phyloP scores from a whole-genome alignment of 805 yeast genomes.

The Lipomyces starkeyi region DNA sequence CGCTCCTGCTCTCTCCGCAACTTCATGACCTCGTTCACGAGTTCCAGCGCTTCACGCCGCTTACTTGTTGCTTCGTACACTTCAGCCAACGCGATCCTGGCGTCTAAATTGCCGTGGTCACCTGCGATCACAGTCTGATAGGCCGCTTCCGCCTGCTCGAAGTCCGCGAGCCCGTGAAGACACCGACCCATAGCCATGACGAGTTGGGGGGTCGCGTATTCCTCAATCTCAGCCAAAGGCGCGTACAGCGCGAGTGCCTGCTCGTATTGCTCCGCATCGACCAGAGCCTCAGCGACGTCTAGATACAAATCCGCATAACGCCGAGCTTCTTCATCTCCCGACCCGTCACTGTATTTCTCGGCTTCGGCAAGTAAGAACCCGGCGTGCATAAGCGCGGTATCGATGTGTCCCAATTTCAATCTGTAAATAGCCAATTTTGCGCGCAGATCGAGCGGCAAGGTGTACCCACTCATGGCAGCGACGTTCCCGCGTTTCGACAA shows the following conservation, averaged over 20 bases:
- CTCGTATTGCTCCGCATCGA: slow-evolving; percentile 68
- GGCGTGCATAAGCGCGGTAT: slow-evolving; percentile 78
- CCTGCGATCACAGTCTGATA: slow-evolving; percentile 58
- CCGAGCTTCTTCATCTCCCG: slow-evolving; percentile 59
- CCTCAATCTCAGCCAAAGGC: slow-evolving; percentile 62
- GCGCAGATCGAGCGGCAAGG: slow-evolving; percentile 85
- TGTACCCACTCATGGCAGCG: slow-evolving; percentile 41
- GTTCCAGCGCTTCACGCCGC: slow-evolving; percentile 43
- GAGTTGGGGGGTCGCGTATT: slow-evolving; percentile 48
- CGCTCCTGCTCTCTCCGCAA: slow-evolving; percentile 35
- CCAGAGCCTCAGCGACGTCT: slow-evolving; percentile 77
- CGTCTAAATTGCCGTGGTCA: slow-evolving; percentile 62
- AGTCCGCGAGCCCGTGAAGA: slow-evolving; percentile 73
- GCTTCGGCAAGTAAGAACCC: slow-evolving; percentile 24
- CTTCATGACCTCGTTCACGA: slow-evolving; percentile 43
- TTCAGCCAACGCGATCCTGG: slow-evolving; percentile 81
- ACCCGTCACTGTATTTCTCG: slow-evolving; percentile 28
- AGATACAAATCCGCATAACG: slow-evolving; percentile 74
- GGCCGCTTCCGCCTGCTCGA: slow-evolving; percentile 64
- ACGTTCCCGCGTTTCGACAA: slow-evolving; percentile 44
- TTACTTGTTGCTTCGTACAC: slow-evolving; percentile 58
- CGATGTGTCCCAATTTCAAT: slow-evolving; percentile 62
- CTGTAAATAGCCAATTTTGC: slow-evolving; percentile 79
- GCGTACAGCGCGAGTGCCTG: slow-evolving; percentile 74
- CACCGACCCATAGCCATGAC: slow-evolving; percentile 74